Conservation (phyloP, 495 filamentous ascomycete species). For the Penicillium flavigenum region DNA sequence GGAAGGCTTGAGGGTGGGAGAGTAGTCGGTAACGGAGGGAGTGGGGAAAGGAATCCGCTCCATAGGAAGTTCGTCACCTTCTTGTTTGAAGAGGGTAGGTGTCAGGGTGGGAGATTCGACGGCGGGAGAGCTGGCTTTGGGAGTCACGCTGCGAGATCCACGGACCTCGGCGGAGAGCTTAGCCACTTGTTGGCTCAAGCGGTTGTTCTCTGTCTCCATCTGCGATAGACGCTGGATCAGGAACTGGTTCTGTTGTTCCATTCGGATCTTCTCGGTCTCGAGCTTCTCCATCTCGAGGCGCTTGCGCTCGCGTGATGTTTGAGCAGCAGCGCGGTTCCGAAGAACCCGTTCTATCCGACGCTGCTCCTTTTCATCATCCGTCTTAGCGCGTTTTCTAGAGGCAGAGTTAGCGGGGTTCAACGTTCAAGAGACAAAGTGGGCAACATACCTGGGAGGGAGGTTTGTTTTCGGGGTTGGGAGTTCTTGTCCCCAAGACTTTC, state of each 20-base stretch:
- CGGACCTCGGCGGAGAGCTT: constrained; percentile 61
- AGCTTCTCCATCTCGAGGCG: constrained; percentile 88
- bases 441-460: constrained; percentile 83
- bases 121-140: constrained; percentile 39
- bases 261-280: constrained; percentile 67
- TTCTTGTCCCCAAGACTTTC: constrained; percentile 98
- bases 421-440: background rate
- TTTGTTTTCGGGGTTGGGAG: constrained; percentile 96
- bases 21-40: constrained; percentile 50
- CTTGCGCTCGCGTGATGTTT: constrained; percentile 95
- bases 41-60: constrained; percentile 52
- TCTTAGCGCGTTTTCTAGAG: constrained; percentile 91
- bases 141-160: constrained; percentile 45
- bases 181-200: constrained; percentile 63
- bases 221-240: constrained; percentile 64
- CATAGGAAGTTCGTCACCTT: constrained; percentile 50
- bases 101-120: constrained; percentile 47
- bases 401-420: constrained; percentile 1
- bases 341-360: constrained; percentile 95
- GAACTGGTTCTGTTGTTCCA: constrained; percentile 68
- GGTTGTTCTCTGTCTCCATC: constrained; percentile 64
- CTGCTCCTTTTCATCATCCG: constrained; percentile 98
- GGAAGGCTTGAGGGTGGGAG: constrained; percentile 50
- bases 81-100: constrained; percentile 56
- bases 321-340: constrained; percentile 90